Evolutionary conservation across 495 filamentous ascomycete species (phyloP).

Genomic region (Penicillium cosmopolitanum): DNA sequence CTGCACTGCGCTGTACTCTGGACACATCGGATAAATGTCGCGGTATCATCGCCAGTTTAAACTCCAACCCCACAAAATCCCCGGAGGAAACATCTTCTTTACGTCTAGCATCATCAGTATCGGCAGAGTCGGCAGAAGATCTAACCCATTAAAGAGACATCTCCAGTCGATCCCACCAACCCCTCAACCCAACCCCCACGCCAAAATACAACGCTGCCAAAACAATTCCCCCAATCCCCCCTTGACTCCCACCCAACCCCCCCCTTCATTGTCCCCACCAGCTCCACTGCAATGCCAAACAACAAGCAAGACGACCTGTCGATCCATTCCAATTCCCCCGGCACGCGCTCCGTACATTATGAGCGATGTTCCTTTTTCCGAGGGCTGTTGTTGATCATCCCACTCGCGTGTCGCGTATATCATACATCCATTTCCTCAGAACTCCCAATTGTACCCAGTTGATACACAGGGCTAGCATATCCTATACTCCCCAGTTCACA

Average conservation of each 20-base stretch:
- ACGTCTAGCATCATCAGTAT: not conserved
- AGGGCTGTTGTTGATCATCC: slow-evolving; percentile 8
- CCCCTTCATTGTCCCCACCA: not conserved
- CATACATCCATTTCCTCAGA: not conserved
- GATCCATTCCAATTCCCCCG: slow-evolving; percentile 25
- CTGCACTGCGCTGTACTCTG: not conserved
- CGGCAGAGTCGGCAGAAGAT: not conserved
- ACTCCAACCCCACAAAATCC: not conserved
- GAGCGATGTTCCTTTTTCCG: not conserved
- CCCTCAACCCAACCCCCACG: slow-evolving; percentile 2
- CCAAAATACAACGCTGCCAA: not conserved
- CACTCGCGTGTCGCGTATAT: slow-evolving; percentile 2
- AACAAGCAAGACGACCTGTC: slow-evolving; percentile 7
- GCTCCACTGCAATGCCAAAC: slow-evolving; percentile 11
- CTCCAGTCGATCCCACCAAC: not conserved
- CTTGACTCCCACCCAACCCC: slow-evolving; percentile 10
- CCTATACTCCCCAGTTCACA: not conserved
- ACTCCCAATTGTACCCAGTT: not conserved
- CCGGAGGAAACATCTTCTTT: not conserved
- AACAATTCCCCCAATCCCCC: not conserved
- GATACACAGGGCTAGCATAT: not conserved
- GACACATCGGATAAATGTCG: not conserved
- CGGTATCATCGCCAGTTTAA: not conserved
- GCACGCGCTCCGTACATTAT: slow-evolving; percentile 6
- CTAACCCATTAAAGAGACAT: not conserved